Percentiles rank a stretch among this genome's conserved stretches.
These are phyloP conservation scores for Podila verticillata DNA, from an alignment of 192 early-diverging fungal species.

Conservation along the genomic window DNA sequence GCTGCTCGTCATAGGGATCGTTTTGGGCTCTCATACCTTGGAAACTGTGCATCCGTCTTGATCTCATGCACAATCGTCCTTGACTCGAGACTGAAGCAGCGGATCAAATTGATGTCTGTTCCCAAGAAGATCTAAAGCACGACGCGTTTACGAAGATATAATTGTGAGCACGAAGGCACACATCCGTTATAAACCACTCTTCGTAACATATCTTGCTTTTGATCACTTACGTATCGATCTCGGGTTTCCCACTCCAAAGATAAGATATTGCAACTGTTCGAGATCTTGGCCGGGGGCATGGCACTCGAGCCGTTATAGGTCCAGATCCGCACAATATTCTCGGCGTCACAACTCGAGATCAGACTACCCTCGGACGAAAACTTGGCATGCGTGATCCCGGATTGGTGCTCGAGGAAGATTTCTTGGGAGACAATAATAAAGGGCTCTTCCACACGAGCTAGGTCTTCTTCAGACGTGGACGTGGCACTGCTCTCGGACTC, in stretches of 20 bases:
- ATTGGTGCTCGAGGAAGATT: constrained; percentile 67
- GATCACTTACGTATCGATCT: constrained; percentile 51
- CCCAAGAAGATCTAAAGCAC: constrained; percentile 60
- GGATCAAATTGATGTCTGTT: constrained; percentile 58
- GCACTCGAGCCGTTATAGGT: constrained; percentile 47
- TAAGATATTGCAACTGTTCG: constrained; percentile 31
- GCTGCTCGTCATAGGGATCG: neutral
- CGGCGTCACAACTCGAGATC: constrained; percentile 71
- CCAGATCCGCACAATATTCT: constrained; percentile 64
- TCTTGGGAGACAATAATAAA: constrained; percentile 57
- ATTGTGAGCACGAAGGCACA: too few species aligned
- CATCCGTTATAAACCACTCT: too few species aligned
- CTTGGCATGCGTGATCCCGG: constrained; percentile 64
- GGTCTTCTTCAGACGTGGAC: constrained; percentile 30
- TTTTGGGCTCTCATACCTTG: constrained; percentile 51
- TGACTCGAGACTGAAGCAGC: constrained; percentile 64
- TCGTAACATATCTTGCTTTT: too few species aligned
- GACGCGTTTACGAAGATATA: neutral
- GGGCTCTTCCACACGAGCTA: constrained; percentile 20
- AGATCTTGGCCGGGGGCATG: constrained; percentile 42
- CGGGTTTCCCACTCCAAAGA: constrained; percentile 46
- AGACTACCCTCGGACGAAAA: constrained; percentile 65
- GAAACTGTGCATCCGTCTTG: constrained; percentile 55
- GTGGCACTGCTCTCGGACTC: constrained; percentile 26
- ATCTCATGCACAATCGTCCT: constrained; percentile 67